Conservation (phyloP, 192 early-diverging fungal genomes). For the Irineochytrium annulatum region DNA sequence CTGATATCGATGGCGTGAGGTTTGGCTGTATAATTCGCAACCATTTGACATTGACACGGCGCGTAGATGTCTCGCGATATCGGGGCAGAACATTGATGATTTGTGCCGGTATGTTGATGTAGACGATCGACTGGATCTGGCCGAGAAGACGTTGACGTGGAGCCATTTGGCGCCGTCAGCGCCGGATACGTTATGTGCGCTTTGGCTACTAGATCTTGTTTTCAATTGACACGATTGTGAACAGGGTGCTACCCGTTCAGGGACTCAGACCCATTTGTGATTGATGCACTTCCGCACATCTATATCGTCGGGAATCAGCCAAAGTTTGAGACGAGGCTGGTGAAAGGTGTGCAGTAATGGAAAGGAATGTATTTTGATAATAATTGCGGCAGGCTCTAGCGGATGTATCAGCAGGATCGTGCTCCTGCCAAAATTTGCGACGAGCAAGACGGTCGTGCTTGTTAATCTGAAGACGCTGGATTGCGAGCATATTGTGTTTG, state of each 20-base stretch:
- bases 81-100: conserved; percentile 89
- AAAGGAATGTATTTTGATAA: no score
- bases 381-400: no score
- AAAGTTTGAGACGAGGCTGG: conserved; percentile 54
- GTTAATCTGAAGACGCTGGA: no score
- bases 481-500: no score
- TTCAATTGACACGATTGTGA: not conserved
- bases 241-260: conserved; percentile 93
- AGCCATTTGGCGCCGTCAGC: conserved; percentile 87
- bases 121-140: conserved; percentile 65
- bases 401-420: no score
- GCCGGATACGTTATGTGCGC: conserved; percentile 89
- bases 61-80: conserved; percentile 67
- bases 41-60: not conserved
- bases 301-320: conserved; percentile 89
- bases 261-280: conserved; percentile 82
- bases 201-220: not conserved
- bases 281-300: conserved; percentile 71
- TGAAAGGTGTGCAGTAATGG: no score
- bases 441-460: no score
- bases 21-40: conserved; percentile 24
- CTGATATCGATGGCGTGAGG: conserved; percentile 61
- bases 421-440: no score
- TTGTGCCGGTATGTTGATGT: conserved; percentile 63
- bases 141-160: conserved; percentile 71